Evolutionary conservation across 495 filamentous ascomycete species (phyloP), one percentile per base, ranked within the genome.

Genomic region (Margaritispora aquatica): DNA sequence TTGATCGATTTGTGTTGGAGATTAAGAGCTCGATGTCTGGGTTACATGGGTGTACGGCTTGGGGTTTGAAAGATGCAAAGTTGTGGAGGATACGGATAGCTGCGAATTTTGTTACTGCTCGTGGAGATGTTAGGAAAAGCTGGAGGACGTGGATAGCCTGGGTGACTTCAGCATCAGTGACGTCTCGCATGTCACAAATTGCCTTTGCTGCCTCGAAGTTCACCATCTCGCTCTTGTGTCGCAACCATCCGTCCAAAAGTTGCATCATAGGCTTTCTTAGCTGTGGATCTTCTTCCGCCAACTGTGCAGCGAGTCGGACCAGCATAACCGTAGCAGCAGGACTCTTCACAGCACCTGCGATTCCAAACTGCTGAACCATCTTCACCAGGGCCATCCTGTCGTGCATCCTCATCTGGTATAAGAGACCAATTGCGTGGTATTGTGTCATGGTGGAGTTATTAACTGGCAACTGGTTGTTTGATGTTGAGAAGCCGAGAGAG

Each of bases 151-250:
- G 92, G 54, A 98, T 90, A 46, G 95, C 92, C 70, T 97, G 92
- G 2, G 87, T 83, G 26, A 92, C 88, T 71, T 99, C 94, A 46
- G 84, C 85, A 67, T 99, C 95, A 38, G 88, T 90, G 38, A 97
- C 88, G 73, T 98, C 91, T 51, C 85, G 84, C 80, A 97, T 86
- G 66, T 93, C 88, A 73, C 91, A 95, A 70, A 99, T 96, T 21
- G 93, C 90, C 78, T 97, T 97, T 22, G 94, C 95, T 54, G 94
- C 94, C 75, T 99, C 94, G 66, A 99, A 97, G 75, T 97, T 99
- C 72, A 98, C 95, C 95, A 99, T 97, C 69, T 99, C 94, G 69
- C 92, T 92, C 84, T 99, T 99, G 73, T 99, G 92, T 71, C 94
- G 84, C 68, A 96, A 81, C 92, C 92, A 96, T 66, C 92, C 90